Evolutionary conservation across 2,329 filamentous ascomycete genomes (phyloP), one percentile per base, ranked within the genome.

Genomic region (Aspergillus felis): DNA sequence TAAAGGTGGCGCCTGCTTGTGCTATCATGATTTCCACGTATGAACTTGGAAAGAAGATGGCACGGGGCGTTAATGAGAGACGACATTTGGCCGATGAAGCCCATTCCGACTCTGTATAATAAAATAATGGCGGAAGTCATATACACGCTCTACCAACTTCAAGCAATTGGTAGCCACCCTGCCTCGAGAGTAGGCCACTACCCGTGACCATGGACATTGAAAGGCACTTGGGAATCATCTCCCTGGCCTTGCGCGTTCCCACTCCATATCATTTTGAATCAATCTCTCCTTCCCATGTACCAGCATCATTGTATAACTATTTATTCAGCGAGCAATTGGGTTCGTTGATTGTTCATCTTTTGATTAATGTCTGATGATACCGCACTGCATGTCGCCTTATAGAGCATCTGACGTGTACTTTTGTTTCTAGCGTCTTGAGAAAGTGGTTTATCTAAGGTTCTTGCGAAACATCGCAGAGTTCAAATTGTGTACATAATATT

Each of bases 11-110:
- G 1, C 94, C 94, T 1, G 91, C 93, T 0, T 99, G 94, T 75
- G 94, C 94, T 28, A 97, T 99, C 71, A 99, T 99, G 94, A 97
- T 99, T 71, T 95, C 91, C 71, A 96, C 89, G 71, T 99, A 97
- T 74, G 94, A 99, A 75, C 84, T 97, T 41, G 92, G 94, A 52
- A 99, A 99, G 81, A 88, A 90, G 73, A 87, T 89, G 71, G 95
- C 95, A 35, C 82, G 86, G 54, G 82, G 84, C 10, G 85, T 91
- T 51, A 97, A 97, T 64, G 82, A 86, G 65, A 78, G 78, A 64
- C 76, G 76, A 54, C 72, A 73, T 32, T 57, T 60, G 22, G 63
- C 64, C 22, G 54, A 54, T 14, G 64, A 65, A 57, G 28, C 51
- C 1, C 51, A 60, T 47, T 65, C 55, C 35, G 63, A 66, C 49